These are phyloP conservation scores for Ilex paraguariensis DNA, from an alignment of 305 asterid genomes.

Conservation along the genomic window DNA sequence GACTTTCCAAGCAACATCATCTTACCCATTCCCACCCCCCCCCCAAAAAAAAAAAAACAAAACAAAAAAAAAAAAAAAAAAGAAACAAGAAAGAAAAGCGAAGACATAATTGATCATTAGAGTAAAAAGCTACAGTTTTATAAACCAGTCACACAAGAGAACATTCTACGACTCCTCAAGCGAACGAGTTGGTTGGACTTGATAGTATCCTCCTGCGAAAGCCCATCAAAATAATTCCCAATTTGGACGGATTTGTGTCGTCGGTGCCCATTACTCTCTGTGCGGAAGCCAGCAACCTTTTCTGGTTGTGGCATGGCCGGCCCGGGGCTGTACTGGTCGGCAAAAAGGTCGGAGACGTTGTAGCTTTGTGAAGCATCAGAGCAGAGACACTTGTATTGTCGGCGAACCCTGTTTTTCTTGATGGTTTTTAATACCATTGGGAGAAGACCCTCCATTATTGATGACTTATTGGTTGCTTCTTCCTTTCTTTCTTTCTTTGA, in stretches of 20 bases:
- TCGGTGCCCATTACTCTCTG: constrained; percentile 27
- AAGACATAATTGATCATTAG: too few relatives aligned
- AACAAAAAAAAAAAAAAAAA: too few relatives aligned
- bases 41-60: too few relatives aligned
- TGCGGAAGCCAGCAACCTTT: too few relatives aligned
- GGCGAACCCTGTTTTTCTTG: constrained; percentile 36
- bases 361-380: constrained; percentile 17
- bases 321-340: too few relatives aligned
- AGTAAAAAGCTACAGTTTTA: background rate
- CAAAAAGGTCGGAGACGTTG: constrained; percentile 37
- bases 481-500: background rate
- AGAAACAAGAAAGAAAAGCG: rapidly evolving
- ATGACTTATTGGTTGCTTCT: background rate
- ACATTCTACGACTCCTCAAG: constrained; percentile 61
- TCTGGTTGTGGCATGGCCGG: too few relatives aligned
- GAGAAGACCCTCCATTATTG: constrained; percentile 57
- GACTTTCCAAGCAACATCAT: too few relatives aligned
- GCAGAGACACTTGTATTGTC: constrained; percentile 48
- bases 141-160: constrained; percentile 60
- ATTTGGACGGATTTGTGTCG: constrained; percentile 36
- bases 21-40: too few relatives aligned
- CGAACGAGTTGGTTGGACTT: constrained; percentile 53
- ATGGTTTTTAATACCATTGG: constrained; percentile 54
- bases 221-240: constrained; percentile 11
- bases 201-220: constrained; percentile 13